Percentiles rank a stretch among this genome's conserved stretches.
These are phyloP conservation scores for Isatis tinctoria DNA, from an alignment of 345 rosid genomes.

Conservation along the genomic window DNA sequence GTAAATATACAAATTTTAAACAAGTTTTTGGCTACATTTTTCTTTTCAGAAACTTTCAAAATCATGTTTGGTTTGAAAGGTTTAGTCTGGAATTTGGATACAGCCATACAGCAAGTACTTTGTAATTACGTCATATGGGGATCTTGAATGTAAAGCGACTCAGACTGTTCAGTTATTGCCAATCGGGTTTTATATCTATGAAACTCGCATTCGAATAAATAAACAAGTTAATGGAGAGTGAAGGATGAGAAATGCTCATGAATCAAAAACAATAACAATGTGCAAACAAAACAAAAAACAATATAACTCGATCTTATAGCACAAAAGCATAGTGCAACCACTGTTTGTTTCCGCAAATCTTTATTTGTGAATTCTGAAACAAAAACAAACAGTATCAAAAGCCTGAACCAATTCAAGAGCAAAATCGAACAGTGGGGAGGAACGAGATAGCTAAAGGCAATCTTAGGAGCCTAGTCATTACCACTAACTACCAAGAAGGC, in stretches of 20 bases:
- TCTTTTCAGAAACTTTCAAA: too few relatives aligned
- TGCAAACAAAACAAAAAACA: neutral
- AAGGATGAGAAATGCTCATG: neutral
- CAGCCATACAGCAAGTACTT: too few relatives aligned
- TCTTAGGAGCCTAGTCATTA: slow-evolving; percentile 2
- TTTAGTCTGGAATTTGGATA: too few relatives aligned
- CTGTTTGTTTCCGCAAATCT: slow-evolving; percentile 7
- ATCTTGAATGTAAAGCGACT: neutral
- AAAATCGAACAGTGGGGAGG: neutral
- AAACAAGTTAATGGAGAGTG: neutral
- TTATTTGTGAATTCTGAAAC: slow-evolving; percentile 9
- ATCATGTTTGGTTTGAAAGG: too few relatives aligned
- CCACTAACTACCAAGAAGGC: slow-evolving; percentile 12
- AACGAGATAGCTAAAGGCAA: neutral
- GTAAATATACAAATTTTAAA: too few relatives aligned
- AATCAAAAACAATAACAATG: neutral
- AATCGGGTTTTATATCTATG: neutral
- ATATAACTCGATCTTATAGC: neutral
- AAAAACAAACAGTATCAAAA: slow-evolving; percentile 4
- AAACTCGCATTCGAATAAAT: neutral
- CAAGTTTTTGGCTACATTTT: too few relatives aligned
- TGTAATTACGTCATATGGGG: too few relatives aligned
- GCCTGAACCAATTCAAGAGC: slow-evolving; percentile 11
- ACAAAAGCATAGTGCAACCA: neutral
- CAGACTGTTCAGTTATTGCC: neutral